Conservation (phyloP, 495 filamentous ascomycete genomes). For the Hypoxylon intermedium region DNA sequence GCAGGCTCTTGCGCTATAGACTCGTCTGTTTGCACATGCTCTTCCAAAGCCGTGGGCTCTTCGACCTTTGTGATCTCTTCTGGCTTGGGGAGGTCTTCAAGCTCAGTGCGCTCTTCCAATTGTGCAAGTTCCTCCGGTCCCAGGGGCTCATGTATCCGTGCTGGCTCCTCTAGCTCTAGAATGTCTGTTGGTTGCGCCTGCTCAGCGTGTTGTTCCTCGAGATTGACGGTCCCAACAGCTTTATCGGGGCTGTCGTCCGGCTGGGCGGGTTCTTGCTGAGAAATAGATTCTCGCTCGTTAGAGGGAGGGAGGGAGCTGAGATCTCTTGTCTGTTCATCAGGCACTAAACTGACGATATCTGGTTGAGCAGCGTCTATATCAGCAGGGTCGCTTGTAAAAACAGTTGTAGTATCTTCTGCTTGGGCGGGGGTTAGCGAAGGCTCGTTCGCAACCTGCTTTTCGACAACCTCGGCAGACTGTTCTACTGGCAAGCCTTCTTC, state of each 20-base stretch:
- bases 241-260: not conserved
- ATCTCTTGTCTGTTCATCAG: slow-evolving; percentile 7
- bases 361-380: not conserved
- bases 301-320: not conserved
- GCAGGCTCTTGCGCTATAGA: not conserved
- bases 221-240: not conserved
- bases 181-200: not conserved
- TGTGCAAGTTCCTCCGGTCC: not conserved
- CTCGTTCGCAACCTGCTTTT: not conserved
- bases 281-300: not conserved
- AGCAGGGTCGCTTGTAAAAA: not conserved
- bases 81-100: not conserved
- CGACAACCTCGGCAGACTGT: not conserved
- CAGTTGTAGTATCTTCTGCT: not conserved
- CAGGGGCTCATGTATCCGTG: not conserved
- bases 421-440: not conserved
- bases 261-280: slow-evolving; percentile 8
- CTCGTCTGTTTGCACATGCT: not conserved
- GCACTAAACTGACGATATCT: slow-evolving; percentile 1
- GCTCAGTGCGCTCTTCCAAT: not conserved
- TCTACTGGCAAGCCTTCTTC: not conserved
- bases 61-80: not conserved
- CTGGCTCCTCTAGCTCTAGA: not conserved
- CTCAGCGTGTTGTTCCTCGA: slow-evolving; percentile 9
- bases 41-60: not conserved